A percentile compares a stretch with the other conserved stretches of the same genome.
phyloP scores from a whole-genome alignment of 2,329 filamentous ascomycete species.

The Pleoardoris graminearum region DNA sequence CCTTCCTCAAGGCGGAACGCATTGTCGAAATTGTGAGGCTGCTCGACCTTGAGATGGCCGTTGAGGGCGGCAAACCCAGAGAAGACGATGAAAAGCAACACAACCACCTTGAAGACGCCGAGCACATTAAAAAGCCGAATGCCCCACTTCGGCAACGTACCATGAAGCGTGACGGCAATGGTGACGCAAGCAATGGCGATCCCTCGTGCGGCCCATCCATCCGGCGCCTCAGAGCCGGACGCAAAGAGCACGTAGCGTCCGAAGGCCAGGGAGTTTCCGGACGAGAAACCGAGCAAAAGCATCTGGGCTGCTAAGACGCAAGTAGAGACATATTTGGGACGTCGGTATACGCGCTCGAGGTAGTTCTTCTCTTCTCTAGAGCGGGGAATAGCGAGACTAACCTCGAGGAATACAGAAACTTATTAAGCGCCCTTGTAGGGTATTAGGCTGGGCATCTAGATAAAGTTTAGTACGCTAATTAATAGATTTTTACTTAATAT shows the following conservation, averaged over 20 bases:
- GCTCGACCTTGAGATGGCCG: conserved; percentile 41
- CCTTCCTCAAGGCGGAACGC: conserved; percentile 55
- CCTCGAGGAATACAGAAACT: conserved; percentile 67
- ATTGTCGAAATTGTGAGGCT: conserved; percentile 62
- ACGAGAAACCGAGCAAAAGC: conserved; percentile 64
- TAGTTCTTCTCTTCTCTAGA: conserved; percentile 70
- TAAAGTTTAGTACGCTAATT: no score
- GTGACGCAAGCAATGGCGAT: conserved; percentile 54
- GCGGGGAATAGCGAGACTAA: conserved; percentile 63
- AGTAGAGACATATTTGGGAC: conserved; percentile 62
- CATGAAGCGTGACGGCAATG: conserved; percentile 59
- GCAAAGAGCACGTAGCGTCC: conserved; percentile 62
- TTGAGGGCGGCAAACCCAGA: conserved; percentile 52
- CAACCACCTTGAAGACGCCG: conserved; percentile 63
- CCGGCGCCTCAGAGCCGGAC: conserved; percentile 51
- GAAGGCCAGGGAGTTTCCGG: conserved; percentile 62
- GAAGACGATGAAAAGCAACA: conserved; percentile 64
- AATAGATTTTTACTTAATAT: no score
- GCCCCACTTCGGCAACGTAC: conserved; percentile 60
- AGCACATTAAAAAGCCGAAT: conserved; percentile 63
- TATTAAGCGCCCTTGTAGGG: no score
- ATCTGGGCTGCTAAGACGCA: conserved; percentile 64
- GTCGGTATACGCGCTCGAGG: conserved; percentile 64
- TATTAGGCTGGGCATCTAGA: no score
- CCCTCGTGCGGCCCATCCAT: conserved; percentile 61